Evolutionary conservation across 2,329 filamentous ascomycete genomes (phyloP).

Genomic region (Arthrocladium fulminans): DNA sequence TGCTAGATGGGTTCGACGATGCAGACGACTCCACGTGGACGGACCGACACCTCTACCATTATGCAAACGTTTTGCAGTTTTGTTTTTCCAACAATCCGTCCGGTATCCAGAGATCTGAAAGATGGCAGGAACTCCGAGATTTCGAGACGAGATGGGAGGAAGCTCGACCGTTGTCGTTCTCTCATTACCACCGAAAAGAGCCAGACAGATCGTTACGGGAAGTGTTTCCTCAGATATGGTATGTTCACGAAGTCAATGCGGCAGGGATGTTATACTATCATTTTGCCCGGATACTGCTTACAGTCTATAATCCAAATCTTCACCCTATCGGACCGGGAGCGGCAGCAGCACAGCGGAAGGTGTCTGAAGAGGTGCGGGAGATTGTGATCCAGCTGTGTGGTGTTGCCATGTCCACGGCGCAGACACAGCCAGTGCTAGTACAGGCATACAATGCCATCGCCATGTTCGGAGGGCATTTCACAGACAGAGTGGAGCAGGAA

Average conservation of each 20-base stretch:
- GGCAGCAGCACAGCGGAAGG: constrained; percentile 10
- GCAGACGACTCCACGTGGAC: constrained; percentile 27
- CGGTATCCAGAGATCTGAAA: constrained; percentile 11
- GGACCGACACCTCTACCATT: constrained; percentile 53
- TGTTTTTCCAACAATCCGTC: constrained; percentile 39
- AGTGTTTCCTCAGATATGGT: constrained; percentile 25
- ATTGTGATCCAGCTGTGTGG: constrained; percentile 49
- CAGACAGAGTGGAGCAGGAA: constrained; percentile 15
- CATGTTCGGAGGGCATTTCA: constrained; percentile 20
- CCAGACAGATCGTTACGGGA: constrained; percentile 18
- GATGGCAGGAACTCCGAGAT: constrained; percentile 19
- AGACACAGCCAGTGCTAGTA: constrained; percentile 49
- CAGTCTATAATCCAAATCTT: constrained; percentile 24
- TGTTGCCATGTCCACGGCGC: constrained; percentile 49
- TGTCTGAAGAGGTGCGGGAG: constrained; percentile 27
- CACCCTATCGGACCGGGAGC: constrained; percentile 23
- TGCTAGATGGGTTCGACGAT: constrained; percentile 19
- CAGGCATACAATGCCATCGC: constrained; percentile 21
- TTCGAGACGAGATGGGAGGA: constrained; percentile 22
- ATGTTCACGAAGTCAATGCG: constrained; percentile 23
- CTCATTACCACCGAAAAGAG: constrained; percentile 21
- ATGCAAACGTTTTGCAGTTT: constrained; percentile 55
- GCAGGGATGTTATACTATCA: constrained; percentile 22
- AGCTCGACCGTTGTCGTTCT: constrained; percentile 19
- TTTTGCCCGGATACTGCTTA: constrained; percentile 23